These are phyloP conservation scores for Termitomyces sp. DNA, from an alignment of 768 basidiomycete species.

Conservation along the genomic window DNA sequence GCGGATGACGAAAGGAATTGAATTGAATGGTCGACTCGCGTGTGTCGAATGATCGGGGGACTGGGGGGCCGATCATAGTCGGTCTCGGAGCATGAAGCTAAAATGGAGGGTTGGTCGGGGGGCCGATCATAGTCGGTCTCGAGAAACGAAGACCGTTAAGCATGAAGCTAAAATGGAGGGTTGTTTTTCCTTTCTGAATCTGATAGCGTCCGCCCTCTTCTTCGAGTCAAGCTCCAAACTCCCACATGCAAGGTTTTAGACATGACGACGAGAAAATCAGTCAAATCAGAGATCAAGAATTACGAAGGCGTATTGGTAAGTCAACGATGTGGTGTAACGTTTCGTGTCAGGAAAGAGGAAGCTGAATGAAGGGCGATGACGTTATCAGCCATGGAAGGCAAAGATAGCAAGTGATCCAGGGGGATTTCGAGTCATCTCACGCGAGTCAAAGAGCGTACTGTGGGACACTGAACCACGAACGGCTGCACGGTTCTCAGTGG, in stretches of 20 bases:
- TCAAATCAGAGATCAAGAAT: not conserved
- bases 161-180: too few relatives aligned
- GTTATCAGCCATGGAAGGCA: too few relatives aligned
- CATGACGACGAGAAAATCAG: not conserved
- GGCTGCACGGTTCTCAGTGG: conserved; percentile 9
- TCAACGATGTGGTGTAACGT: too few relatives aligned
- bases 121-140: not conserved
- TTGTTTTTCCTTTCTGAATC: not conserved
- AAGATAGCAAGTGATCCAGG: too few relatives aligned
- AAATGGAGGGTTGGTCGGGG: too few relatives aligned
- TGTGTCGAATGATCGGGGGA: not conserved
- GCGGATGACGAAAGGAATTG: not conserved
- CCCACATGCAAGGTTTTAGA: not conserved
- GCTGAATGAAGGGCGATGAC: too few relatives aligned
- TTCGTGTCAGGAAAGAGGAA: too few relatives aligned
- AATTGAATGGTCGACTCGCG: not conserved
- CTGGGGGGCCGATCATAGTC: not conserved
- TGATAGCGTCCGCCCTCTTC: not conserved
- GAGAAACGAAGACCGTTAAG: not conserved
- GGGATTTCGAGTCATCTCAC: too few relatives aligned
- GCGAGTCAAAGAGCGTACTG: too few relatives aligned
- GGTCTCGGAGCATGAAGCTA: too few relatives aligned
- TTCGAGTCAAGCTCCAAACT: not conserved
- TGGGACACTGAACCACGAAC: not conserved
- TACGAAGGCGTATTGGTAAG: too few relatives aligned